These are phyloP conservation scores for Ziziphus jujuba DNA, from an alignment of 306 rosid genomes.

Conservation along the genomic window DNA sequence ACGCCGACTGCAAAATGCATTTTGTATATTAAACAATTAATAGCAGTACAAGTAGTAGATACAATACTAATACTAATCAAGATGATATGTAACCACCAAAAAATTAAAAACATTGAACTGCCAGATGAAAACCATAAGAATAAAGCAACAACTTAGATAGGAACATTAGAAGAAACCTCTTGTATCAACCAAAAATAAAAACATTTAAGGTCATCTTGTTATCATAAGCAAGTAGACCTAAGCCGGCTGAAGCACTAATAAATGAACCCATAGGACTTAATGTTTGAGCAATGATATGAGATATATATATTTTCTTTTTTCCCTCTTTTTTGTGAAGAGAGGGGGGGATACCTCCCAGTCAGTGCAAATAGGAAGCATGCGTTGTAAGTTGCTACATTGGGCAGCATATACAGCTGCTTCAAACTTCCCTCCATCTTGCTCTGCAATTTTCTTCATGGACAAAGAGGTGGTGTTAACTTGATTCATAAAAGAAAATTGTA, in stretches of 20 bases:
- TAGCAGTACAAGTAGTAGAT: neutral
- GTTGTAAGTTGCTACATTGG: constrained; percentile 82
- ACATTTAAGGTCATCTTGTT: neutral
- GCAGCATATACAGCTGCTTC: constrained; percentile 94
- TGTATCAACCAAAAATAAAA: neutral
- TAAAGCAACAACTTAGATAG: too few species aligned
- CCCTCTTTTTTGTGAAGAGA: neutral
- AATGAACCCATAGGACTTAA: constrained; percentile 1
- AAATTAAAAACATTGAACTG: too few species aligned
- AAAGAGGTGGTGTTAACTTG: constrained; percentile 22
- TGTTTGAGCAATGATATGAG: neutral
- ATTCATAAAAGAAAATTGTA: neutral
- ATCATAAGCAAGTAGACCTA: neutral
- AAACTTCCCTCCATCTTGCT: constrained; percentile 83
- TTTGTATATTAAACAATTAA: neutral
- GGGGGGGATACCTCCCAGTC: constrained; percentile 84
- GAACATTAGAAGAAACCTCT: too few species aligned
- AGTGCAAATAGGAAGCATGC: constrained; percentile 89
- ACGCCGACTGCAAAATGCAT: constrained; percentile 74
- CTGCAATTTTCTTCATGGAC: constrained; percentile 76
- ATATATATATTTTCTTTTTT: neutral
- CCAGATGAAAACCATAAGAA: too few species aligned
- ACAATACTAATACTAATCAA: too few species aligned
- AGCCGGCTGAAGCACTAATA: neutral
- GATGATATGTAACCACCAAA: too few species aligned